Percentiles rank a stretch among this genome's conserved stretches.
These are phyloP conservation scores for Calonectria multiphialidica DNA, from an alignment of 2,329 filamentous ascomycete genomes.

Conservation along the genomic window DNA sequence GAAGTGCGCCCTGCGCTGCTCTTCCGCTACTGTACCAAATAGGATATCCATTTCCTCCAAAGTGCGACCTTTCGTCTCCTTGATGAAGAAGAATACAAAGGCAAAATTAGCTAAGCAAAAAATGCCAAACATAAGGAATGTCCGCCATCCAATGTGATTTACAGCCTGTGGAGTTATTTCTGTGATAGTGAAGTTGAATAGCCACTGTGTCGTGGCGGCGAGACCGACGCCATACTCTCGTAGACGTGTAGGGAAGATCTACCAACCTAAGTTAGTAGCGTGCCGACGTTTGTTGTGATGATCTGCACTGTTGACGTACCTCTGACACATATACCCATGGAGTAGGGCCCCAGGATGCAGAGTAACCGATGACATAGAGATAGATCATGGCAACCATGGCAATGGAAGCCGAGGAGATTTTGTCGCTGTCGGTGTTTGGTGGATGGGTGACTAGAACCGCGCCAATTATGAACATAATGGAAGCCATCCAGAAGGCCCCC, in stretches of 20 bases:
- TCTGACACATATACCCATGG: conserved; percentile 34
- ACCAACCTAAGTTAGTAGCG: background rate
- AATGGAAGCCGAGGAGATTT: conserved; percentile 29
- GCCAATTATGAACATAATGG: conserved; percentile 20
- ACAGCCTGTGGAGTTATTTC: conserved; percentile 29
- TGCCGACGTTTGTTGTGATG: background rate
- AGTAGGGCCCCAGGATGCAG: conserved; percentile 31
- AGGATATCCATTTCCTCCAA: conserved; percentile 30
- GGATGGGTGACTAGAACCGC: conserved; percentile 27
- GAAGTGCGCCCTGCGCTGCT: conserved; percentile 9
- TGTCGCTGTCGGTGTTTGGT: conserved; percentile 18
- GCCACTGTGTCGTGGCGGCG: conserved; percentile 73
- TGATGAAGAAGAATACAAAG: conserved; percentile 31
- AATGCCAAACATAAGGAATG: conserved; percentile 34
- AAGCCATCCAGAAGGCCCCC: conserved; percentile 16
- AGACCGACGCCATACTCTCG: conserved; percentile 61
- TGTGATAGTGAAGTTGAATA: conserved; percentile 75
- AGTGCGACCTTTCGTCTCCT: conserved; percentile 32
- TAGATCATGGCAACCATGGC: conserved; percentile 36
- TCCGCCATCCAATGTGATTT: conserved; percentile 32
- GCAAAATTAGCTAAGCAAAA: conserved; percentile 30
- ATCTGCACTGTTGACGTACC: background rate
- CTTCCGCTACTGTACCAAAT: conserved; percentile 20
- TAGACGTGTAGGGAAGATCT: conserved; percentile 31
- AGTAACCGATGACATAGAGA: conserved; percentile 28